A percentile compares a stretch with the other conserved stretches of the same genome.
These are phyloP conservation scores for Cystobasidium sp. DNA, from an alignment of 1,284 basidiomycete species.

Conservation along the genomic window DNA sequence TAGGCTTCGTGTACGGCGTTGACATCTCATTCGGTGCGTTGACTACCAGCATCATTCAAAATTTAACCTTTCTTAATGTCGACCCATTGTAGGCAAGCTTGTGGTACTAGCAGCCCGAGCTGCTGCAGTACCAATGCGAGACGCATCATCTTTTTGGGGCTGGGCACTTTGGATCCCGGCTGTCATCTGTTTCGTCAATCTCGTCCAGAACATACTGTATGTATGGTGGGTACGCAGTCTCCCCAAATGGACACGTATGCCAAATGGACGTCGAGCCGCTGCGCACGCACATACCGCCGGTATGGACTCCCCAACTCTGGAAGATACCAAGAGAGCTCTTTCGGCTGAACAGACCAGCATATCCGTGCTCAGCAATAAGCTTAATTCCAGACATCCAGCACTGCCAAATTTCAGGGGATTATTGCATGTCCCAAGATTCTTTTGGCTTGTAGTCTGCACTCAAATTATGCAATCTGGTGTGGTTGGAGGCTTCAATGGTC, in stretches of 20 bases:
- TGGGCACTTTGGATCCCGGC: constrained; percentile 52
- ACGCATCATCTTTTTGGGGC: constrained; percentile 51
- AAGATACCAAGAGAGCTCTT: not conserved
- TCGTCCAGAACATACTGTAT: constrained; percentile 47
- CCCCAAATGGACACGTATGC: constrained; percentile 46
- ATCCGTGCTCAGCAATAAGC: not conserved
- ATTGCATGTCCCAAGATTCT: constrained; percentile 45
- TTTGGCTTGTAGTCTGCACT: constrained; percentile 51
- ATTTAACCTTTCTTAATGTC: not conserved
- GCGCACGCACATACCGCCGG: not conserved
- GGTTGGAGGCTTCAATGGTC: constrained; percentile 57
- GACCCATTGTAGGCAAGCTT: not conserved
- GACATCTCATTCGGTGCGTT: constrained; percentile 55
- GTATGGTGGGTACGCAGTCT: constrained; percentile 48
- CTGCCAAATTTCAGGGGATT: constrained; percentile 16
- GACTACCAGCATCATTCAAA: constrained; percentile 5
- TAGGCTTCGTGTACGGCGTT: constrained; percentile 53
- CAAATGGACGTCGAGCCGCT: constrained; percentile 46
- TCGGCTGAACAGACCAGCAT: not conserved
- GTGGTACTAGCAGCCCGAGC: constrained; percentile 26
- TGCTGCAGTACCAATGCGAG: constrained; percentile 48
- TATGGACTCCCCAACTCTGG: too few relatives aligned
- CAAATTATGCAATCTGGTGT: constrained; percentile 56
- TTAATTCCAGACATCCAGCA: not conserved
- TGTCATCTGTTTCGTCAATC: constrained; percentile 48